phyloP scores from a whole-genome alignment of 2,329 filamentous ascomycete genomes.

The Apiospora pterosperma region DNA sequence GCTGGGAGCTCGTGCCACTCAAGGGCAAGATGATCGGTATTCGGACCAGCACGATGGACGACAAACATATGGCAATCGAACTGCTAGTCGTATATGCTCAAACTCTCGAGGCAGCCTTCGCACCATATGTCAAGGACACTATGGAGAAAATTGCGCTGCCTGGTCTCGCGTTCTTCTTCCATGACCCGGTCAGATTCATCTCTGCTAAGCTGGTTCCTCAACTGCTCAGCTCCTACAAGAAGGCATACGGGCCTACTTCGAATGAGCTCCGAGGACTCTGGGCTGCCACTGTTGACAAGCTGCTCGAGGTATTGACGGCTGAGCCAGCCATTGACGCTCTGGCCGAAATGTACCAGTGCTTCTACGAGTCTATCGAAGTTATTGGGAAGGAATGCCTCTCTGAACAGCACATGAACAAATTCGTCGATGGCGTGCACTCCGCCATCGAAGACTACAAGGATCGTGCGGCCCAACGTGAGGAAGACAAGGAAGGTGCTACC shows the following conservation, averaged over 20 bases:
- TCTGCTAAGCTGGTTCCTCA: constrained; percentile 94
- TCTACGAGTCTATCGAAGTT: constrained; percentile 97
- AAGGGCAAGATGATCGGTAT: constrained; percentile 99
- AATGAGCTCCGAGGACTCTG: constrained; percentile 79
- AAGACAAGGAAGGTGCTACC: constrained; percentile 71
- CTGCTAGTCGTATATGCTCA: constrained; percentile 96
- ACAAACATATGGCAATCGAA: constrained; percentile 99
- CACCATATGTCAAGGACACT: constrained; percentile 85
- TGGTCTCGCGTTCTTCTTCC: constrained; percentile 97
- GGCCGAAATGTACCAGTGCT: constrained; percentile 99
- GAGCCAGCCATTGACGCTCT: constrained; percentile 95
- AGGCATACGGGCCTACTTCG: constrained; percentile 78
- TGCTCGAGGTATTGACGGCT: constrained; percentile 87
- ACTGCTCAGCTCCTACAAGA: constrained; percentile 90
- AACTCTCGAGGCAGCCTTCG: constrained; percentile 88
- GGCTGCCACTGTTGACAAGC: constrained; percentile 80
- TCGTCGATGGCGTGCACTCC: constrained; percentile 81
- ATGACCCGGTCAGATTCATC: constrained; percentile 92
- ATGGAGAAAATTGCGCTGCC: constrained; percentile 97
- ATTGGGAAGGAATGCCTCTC: constrained; percentile 82
- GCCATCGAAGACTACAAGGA: constrained; percentile 91
- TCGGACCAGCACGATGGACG: constrained; percentile 92
- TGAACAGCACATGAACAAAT: constrained; percentile 74
- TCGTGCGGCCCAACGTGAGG: constrained; percentile 77
- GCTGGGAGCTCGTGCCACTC: constrained; percentile 94